These are phyloP conservation scores for Vitis hybrid DNA, from an alignment of 177 flowering plant genomes.

Conservation along the genomic window DNA sequence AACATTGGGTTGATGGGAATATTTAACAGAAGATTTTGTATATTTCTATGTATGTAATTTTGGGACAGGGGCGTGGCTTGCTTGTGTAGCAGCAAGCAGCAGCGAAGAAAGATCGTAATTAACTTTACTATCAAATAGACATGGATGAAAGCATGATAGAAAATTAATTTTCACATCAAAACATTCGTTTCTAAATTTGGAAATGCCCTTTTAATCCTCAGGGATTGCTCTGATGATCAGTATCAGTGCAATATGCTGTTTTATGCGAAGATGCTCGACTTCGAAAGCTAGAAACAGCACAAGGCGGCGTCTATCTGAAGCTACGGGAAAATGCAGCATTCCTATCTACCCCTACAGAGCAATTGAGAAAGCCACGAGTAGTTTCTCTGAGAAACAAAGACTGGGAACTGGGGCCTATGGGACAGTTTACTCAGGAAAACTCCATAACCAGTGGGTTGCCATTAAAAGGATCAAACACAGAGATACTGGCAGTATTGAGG, in stretches of 20 bases:
- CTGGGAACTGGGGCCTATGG: conserved; percentile 68
- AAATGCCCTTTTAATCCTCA: conserved; percentile 8
- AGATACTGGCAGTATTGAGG: conserved; percentile 42
- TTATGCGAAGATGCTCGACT: conserved; percentile 20
- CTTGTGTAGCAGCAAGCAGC: no score
- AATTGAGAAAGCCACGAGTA: conserved; percentile 54
- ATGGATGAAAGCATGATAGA: no score
- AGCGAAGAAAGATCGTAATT: no score
- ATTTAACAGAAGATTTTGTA: background rate
- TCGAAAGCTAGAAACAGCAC: conserved; percentile 11
- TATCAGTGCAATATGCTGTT: conserved; percentile 28
- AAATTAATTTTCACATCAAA: no score
- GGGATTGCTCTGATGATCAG: conserved; percentile 33
- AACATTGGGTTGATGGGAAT: background rate
- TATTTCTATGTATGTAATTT: no score
- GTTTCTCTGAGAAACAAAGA: conserved; percentile 46
- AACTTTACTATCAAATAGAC: no score
- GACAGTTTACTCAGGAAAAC: conserved; percentile 56
- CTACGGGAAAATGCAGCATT: conserved; percentile 33
- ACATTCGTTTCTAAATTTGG: background rate
- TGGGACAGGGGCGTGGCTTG: no score
- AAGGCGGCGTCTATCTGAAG: conserved; percentile 31
- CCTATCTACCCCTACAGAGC: conserved; percentile 51
- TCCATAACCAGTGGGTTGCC: conserved; percentile 48
- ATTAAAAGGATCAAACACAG: conserved; percentile 51